Base-by-base conservation (phyloP, 2,329 filamentous ascomycete genomes). In the Dactylellina cionopaga region DNA sequence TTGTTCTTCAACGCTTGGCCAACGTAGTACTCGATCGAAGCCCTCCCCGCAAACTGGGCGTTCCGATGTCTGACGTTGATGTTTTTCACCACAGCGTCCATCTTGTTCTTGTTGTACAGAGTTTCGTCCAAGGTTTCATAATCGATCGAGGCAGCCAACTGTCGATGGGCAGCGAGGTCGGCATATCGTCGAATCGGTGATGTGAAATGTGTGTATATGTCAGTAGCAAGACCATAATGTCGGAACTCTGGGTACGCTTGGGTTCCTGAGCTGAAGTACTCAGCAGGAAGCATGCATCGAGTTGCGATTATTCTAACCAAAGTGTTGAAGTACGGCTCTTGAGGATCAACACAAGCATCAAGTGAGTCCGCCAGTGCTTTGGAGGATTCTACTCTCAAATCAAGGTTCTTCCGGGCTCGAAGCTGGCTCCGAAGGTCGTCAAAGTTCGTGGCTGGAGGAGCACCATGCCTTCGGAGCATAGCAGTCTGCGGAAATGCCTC, bases 151-250 rank as follows among this genome's bases (percentile, higher is more conserved):
- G 95, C 94, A 0, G 95, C 94, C 56, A 99, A 89, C 83, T 99
- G 95, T 11, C 94, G 87, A 81, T 99, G 94, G 3, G 92, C 94
- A 63, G 96, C 88, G 1, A 99, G 86, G 83, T 99, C 95, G n/a
- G 94, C 94, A 80, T 99, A 99, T 27, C 96, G 91, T 69, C 95
- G 91, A 79, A 99, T 99, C 2, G 95, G 96, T 2, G 91, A 96
- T 0, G 95, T 99, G 82, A 99, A 99, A 81, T 99, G 95, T 1
- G 95, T 99, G 83, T 99, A 99, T 80, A 99, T 99, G 78, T 96
- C 91, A 2, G 90, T 92, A 0, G 96, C 96, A 33, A 99, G 88
- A 76, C 95, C 95, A 81, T 99, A 99, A 82, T 99, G 96, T 56
- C 92, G 88, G 85, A 96, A 99, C 80, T 98, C 95, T 0, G 92